phyloP scores from a whole-genome alignment of 805 yeast species.

The Starmerella vitae region DNA sequence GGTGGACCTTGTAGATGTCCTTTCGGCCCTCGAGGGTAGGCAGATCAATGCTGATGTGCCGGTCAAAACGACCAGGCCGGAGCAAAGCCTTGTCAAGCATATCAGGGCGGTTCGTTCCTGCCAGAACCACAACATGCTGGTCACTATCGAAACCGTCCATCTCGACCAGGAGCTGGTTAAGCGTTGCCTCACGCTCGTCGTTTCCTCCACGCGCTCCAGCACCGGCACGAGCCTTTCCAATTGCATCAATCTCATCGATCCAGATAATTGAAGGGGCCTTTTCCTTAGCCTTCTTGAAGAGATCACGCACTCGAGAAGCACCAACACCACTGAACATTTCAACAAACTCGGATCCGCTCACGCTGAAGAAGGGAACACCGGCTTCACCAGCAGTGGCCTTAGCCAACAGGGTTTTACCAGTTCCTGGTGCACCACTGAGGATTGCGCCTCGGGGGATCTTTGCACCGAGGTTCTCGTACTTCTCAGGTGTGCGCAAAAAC shows the following conservation, averaged over 20 bases:
- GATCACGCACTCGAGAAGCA: slow-evolving; percentile 85
- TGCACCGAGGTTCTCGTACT: slow-evolving; percentile 81
- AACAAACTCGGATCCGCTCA: slow-evolving; percentile 89
- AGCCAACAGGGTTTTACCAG: slow-evolving; percentile 86
- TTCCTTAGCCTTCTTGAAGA: slow-evolving; percentile 77
- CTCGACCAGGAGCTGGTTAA: slow-evolving; percentile 83
- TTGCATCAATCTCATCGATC: slow-evolving; percentile 92
- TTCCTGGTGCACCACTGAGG: slow-evolving; percentile 91
- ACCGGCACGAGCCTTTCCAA: slow-evolving; percentile 63
- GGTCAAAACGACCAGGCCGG: slow-evolving; percentile 91
- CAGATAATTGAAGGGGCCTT: slow-evolving; percentile 84
- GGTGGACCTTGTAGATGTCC: slow-evolving; percentile 70
- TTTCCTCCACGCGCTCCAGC: slow-evolving; percentile 54
- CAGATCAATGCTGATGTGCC: slow-evolving; percentile 72
- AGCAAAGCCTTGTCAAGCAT: slow-evolving; percentile 76
- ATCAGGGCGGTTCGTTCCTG: slow-evolving; percentile 91
- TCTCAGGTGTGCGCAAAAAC: slow-evolving; percentile 70
- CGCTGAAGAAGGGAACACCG: slow-evolving; percentile 82
- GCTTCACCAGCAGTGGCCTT: slow-evolving; percentile 97
- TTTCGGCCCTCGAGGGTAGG: slow-evolving; percentile 87
- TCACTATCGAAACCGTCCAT: slow-evolving; percentile 88
- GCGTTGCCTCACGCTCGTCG: slow-evolving; percentile 86
- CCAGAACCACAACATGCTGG: slow-evolving; percentile 85
- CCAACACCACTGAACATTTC: slow-evolving; percentile 97
- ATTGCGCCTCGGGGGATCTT: slow-evolving; percentile 93